These are phyloP conservation scores for Volvox carteri DNA, from an alignment of 163 green algal species.

Conservation along the genomic window DNA sequence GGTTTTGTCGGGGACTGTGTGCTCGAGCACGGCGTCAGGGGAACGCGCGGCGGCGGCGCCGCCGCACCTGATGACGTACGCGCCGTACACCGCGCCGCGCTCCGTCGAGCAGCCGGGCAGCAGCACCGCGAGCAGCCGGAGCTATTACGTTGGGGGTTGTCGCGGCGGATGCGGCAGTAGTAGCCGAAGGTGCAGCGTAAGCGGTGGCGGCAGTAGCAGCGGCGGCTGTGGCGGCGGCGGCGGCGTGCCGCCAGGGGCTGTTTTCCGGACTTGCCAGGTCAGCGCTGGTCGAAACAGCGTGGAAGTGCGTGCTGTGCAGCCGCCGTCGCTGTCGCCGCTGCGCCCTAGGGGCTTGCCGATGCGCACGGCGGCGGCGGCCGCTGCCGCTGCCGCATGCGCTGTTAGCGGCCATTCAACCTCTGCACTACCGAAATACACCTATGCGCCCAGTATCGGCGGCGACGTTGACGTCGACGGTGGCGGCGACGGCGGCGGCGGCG, in stretches of 20 bases:
- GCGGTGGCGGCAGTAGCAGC: background rate
- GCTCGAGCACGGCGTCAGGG: background rate
- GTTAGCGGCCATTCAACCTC: background rate
- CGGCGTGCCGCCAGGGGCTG: background rate
- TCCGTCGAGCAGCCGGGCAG: background rate
- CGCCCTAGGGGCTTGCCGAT: background rate
- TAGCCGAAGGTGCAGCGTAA: background rate
- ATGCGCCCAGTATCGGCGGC: background rate
- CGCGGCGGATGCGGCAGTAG: too few relatives aligned
- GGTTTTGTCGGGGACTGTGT: background rate
- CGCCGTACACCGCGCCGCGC: background rate
- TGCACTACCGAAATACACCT: background rate
- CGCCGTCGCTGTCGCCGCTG: background rate
- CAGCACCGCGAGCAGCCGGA: background rate
- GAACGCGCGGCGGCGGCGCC: too few relatives aligned
- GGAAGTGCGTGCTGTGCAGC: background rate
- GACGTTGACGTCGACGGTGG: too few relatives aligned
- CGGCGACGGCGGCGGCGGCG: background rate
- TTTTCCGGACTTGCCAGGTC: background rate
- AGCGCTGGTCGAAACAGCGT: background rate
- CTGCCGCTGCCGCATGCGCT: background rate
- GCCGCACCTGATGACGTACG: background rate
- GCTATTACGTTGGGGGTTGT: background rate
- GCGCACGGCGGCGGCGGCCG: background rate
- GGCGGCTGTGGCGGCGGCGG: background rate